phyloP scores from a whole-genome alignment of 306 rosid genomes.

The Vicia villosa region DNA sequence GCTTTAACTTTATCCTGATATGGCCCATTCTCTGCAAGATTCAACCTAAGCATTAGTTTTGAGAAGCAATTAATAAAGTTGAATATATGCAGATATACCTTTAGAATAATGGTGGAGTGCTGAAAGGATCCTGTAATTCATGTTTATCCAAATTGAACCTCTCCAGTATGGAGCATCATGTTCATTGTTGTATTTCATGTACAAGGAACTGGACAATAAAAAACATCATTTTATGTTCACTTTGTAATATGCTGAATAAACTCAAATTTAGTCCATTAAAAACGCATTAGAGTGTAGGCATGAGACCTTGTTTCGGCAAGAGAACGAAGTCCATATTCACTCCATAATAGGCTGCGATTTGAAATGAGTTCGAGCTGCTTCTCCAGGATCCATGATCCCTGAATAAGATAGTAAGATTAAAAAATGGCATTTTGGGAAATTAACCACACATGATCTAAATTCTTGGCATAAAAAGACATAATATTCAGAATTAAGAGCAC shows the following conservation, averaged over 20 bases:
- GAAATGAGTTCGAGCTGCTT: conserved; percentile 88
- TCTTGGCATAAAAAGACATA: conserved; percentile 1
- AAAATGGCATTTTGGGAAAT: conserved; percentile 12
- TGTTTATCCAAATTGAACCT: conserved; percentile 86
- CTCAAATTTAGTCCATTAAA: conserved; percentile 2
- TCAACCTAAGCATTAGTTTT: conserved; percentile 29
- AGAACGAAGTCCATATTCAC: conserved; percentile 86
- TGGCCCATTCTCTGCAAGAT: conserved; percentile 68
- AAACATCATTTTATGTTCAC: conserved; percentile 21
- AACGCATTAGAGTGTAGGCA: conserved; percentile 14
- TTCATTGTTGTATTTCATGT: conserved; percentile 90
- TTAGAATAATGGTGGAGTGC: conserved; percentile 84
- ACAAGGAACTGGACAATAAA: conserved; percentile 57
- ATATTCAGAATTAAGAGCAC: conserved; percentile 11
- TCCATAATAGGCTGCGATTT: conserved; percentile 75
- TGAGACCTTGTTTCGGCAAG: conserved; percentile 82
- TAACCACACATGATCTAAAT: neutral
- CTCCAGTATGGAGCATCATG: conserved; percentile 94
- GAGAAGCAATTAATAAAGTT: neutral
- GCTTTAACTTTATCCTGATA: conserved; percentile 67
- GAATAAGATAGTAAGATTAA: conserved; percentile 25
- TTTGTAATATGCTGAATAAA: conserved; percentile 16
- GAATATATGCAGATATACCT: conserved; percentile 57
- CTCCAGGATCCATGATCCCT: conserved; percentile 86
- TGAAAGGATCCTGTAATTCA: conserved; percentile 79